Evolutionary conservation across 306 rosid genomes (phyloP).

Genomic region (Hippophae gyantsensis): DNA sequence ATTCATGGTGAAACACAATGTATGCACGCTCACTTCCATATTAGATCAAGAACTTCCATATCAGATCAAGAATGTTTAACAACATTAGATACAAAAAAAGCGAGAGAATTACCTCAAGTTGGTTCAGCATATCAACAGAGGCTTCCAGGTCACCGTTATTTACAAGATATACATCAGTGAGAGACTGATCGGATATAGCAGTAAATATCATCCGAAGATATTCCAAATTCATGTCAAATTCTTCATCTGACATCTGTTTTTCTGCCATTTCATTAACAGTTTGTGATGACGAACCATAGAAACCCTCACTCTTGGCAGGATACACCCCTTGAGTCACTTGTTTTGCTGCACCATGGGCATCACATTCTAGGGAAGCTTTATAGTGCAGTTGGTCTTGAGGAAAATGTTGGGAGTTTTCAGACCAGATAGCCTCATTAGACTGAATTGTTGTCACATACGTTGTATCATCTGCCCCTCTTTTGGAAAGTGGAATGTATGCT

Average conservation of each 20-base stretch:
- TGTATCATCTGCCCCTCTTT: conserved; percentile 36
- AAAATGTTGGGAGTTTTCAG: conserved; percentile 27
- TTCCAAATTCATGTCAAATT: conserved; percentile 54
- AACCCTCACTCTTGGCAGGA: conserved; percentile 27
- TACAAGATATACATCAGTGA: conserved; percentile 53
- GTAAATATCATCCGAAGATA: conserved; percentile 62
- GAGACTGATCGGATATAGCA: conserved; percentile 51
- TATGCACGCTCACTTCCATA: background rate
- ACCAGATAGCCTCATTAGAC: conserved; percentile 25
- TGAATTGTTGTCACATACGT: conserved; percentile 18
- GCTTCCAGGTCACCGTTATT: conserved; percentile 56
- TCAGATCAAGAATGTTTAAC: background rate
- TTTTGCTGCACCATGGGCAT: conserved; percentile 15
- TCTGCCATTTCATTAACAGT: conserved; percentile 25
- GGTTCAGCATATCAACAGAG: conserved; percentile 67
- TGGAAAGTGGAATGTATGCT: conserved; percentile 56
- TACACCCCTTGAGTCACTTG: conserved; percentile 14
- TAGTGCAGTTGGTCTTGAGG: conserved; percentile 18
- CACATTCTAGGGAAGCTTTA: conserved; percentile 15
- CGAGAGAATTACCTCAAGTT: conserved; percentile 54
- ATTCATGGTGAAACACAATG: background rate
- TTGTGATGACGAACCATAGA: conserved; percentile 29
- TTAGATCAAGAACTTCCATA: background rate
- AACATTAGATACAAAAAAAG: background rate
- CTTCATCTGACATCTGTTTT: conserved; percentile 36